phyloP scores from a whole-genome alignment of 306 rosid species.

The Quercus variabilis region DNA sequence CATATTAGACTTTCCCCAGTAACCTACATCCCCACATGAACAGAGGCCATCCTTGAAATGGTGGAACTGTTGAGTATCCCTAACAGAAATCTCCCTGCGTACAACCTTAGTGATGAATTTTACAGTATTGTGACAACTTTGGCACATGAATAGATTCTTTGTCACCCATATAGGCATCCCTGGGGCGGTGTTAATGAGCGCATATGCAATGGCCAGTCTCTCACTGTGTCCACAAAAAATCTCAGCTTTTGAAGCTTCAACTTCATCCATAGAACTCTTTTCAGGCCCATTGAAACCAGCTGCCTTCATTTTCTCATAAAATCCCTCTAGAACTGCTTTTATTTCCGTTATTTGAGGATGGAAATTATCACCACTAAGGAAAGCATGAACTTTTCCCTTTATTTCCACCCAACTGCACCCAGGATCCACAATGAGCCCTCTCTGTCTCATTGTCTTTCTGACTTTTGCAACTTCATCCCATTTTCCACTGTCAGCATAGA shows the following conservation, averaged over 20 bases:
- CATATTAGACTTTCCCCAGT: slow-evolving; percentile 31
- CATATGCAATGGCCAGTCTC: slow-evolving; percentile 73
- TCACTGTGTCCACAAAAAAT: slow-evolving; percentile 95
- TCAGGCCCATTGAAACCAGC: slow-evolving; percentile 33
- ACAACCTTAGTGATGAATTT: slow-evolving; percentile 74
- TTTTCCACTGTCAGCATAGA: slow-evolving; percentile 57
- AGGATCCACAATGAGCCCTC: slow-evolving; percentile 73
- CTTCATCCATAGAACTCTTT: slow-evolving; percentile 30
- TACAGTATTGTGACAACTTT: slow-evolving; percentile 60
- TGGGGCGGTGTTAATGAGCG: slow-evolving; percentile 72
- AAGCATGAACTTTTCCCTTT: slow-evolving; percentile 84
- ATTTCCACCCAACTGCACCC: slow-evolving; percentile 97
- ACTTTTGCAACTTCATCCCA: slow-evolving; percentile 78
- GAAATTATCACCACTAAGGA: slow-evolving; percentile 64
- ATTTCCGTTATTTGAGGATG: slow-evolving; percentile 72
- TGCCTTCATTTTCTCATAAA: slow-evolving; percentile 71
- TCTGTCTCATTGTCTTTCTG: slow-evolving; percentile 63
- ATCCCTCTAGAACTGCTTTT: slow-evolving; percentile 55
- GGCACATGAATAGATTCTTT: slow-evolving; percentile 87
- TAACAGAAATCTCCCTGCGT: slow-evolving; percentile 76
- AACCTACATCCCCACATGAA: slow-evolving; percentile 80
- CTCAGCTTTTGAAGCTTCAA: slow-evolving; percentile 80
- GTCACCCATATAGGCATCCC: slow-evolving; percentile 86
- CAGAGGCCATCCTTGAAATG: slow-evolving; percentile 86
- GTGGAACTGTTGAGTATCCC: slow-evolving; percentile 81